phyloP scores from a whole-genome alignment of 1,284 basidiomycete genomes.

The Ganoderma boninense region DNA sequence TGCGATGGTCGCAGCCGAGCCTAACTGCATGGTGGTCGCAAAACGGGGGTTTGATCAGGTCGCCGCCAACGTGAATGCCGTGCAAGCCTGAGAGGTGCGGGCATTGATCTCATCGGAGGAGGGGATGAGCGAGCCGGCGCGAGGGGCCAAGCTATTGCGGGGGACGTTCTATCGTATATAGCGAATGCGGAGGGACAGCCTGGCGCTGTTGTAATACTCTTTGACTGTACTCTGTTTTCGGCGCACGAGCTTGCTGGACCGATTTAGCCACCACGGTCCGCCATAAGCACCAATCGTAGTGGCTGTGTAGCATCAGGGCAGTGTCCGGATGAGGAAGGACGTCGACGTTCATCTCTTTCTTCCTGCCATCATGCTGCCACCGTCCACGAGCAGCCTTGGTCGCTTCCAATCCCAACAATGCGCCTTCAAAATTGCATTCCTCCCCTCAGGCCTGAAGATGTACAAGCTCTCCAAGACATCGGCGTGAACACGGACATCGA shows the following conservation, averaged over 20 bases:
- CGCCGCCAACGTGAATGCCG: slow-evolving; percentile 10
- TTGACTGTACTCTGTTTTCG: too few relatives aligned
- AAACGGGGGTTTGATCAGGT: slow-evolving; percentile 8
- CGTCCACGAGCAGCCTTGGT: neutral
- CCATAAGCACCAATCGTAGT: neutral
- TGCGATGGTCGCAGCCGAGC: neutral
- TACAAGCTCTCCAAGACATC: slow-evolving; percentile 45
- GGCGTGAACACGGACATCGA: slow-evolving; percentile 67
- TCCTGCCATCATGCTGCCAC: neutral
- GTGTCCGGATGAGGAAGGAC: neutral
- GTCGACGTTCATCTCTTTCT: neutral
- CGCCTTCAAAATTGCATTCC: slow-evolving; percentile 37
- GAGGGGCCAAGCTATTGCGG: neutral
- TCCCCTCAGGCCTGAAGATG: slow-evolving; percentile 40
- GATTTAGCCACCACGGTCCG: neutral
- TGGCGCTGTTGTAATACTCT: too few relatives aligned
- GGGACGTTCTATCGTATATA: too few relatives aligned
- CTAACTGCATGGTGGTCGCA: slow-evolving; percentile 6
- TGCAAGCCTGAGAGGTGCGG: slow-evolving; percentile 11
- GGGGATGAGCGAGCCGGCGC: neutral
- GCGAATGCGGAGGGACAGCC: too few relatives aligned
- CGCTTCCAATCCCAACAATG: slow-evolving; percentile 22
- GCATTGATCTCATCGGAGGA: neutral
- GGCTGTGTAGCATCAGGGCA: neutral
- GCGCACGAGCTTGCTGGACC: too few relatives aligned